Percentiles rank a stretch among this genome's conserved stretches.
Conservation (phyloP, 768 basidiomycete species). For the Boletellus sp. region DNA sequence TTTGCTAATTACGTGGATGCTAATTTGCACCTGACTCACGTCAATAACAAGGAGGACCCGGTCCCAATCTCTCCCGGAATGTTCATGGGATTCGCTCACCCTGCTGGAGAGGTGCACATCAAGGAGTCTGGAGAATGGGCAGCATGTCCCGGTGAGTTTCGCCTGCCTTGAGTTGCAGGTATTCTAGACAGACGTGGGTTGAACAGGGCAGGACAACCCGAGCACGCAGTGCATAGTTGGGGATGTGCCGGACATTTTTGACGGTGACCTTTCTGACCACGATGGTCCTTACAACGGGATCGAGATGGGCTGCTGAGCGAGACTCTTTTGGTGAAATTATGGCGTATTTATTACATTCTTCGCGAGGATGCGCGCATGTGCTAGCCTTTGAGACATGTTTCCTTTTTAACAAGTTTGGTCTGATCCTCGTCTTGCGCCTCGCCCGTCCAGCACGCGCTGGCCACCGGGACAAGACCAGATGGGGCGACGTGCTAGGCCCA, state of each 20-base stretch:
- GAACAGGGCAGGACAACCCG: constrained; percentile 53
- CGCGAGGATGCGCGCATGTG: no score
- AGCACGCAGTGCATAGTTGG: constrained; percentile 32
- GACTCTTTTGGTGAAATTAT: no score
- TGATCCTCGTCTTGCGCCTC: no score
- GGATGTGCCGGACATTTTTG: constrained; percentile 40
- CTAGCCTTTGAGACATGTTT: neutral
- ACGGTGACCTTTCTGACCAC: constrained; percentile 42
- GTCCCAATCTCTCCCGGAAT: constrained; percentile 35
- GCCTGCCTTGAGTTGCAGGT: neutral
- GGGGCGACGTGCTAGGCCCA: neutral
- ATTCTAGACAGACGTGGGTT: neutral
- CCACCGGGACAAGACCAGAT: no score
- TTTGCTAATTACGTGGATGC: constrained; percentile 57
- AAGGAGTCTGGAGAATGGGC: constrained; percentile 48
- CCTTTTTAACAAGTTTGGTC: neutral
- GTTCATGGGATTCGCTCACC: constrained; percentile 40
- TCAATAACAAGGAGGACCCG: constrained; percentile 49
- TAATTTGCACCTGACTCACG: constrained; percentile 43
- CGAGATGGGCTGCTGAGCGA: constrained; percentile 23
- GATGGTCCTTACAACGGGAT: constrained; percentile 35
- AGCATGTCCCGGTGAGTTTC: constrained; percentile 44
- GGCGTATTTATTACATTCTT: no score
- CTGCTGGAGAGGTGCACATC: constrained; percentile 43
- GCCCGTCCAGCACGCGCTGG: no score